Evolutionary conservation across 2,329 filamentous ascomycete species (phyloP), one percentile per base, ranked within the genome.

Genomic region (Ophiocordyceps polyrhachis-furcata): DNA sequence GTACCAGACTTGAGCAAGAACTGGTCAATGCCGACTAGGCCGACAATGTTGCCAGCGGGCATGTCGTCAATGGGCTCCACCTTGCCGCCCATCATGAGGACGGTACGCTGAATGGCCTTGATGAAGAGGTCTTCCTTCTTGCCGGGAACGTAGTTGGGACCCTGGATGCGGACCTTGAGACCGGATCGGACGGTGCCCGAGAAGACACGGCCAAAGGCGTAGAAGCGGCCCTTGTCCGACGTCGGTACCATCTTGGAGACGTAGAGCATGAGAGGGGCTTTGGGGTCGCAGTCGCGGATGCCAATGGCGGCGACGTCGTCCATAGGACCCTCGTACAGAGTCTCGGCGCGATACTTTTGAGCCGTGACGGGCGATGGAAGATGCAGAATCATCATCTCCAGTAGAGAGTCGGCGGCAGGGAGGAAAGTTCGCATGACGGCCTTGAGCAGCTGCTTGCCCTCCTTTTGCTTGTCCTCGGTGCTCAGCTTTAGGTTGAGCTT

Each of bases 1-100:
- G 91, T 98, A 83, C 91, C 91, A 66, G 91, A 96, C 83, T 98
- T 98, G 76, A 98, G 87, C 76, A 98, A 76, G 85, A 96, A 98
- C 80, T 98, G 91, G 68, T 98, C 91, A 59, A 98, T 86, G 81
- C 91, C 91, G 64, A 98, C 91, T 61, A 98, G 79, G 78, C 91
- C 91, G 61, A 95, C 82, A 76, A 98, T 96, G 83, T 98, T 98
- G 80, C 91, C 91, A 56, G 91, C 89, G 58, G 91, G 91, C 66
- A 96, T 89, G 73, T 96, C 87, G 65, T 96, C 88, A 60, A 98
- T 96, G 64, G 89, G 86, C 74, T 98, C 91, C 64, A 93, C 85
- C 76, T 89, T 93, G 70, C 88, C 87, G 69, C 91, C 91, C 91
- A 98, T 98, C 91, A 98, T 98, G 65, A 98, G 86, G 66, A 98